Base-by-base conservation (phyloP, 2,329 filamentous ascomycete species). In the Fusarium beomiforme region DNA sequence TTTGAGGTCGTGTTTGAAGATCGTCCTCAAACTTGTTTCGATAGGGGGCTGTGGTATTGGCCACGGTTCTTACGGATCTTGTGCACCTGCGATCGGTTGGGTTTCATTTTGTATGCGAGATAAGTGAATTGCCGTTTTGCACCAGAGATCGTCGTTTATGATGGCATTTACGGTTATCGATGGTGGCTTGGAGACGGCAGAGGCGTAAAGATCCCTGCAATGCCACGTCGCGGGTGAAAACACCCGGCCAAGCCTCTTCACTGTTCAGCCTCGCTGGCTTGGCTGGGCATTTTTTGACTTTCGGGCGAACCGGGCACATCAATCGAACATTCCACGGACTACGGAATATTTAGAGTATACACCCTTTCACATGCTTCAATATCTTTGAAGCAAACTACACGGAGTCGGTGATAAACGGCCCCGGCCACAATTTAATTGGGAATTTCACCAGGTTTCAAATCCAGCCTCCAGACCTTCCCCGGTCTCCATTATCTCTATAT, bases 41-140 rank as follows among this genome's bases (percentile, higher is more conserved):
- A 44, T 44, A 46, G 51, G 51, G 51, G 63, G 47, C 56, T 34
- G 33, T 56, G 57, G 23, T 21, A 43, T 41, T 51, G 43, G 39
- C n/a, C 12, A 37, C 24, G 54, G 36, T 42, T 17, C 37, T 36
- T 49, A 12, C 42, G 24, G 37, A 47, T 64, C 41, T 21, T 24
- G 49, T 21, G 36, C 12, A 34, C 41, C 16, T 57, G 53, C 61
- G 34, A 63, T 67, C 34, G 55, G 57, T 39, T 51, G 26, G 39
- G 26, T 56, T 54, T 67, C 65, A 67, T 67, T 60, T 67, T 49
- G n/a, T 34, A 54, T 63, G 33, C 42, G 64, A 67, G 44, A 67
- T 67, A 65, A 67, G 23, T 10, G 23, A 29, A 44, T 29, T 34
- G 10, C 39, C 36, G 31, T 12, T 21, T n/a, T 11, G 21, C 21